Evolutionary conservation across 345 rosid genomes (phyloP).

Genomic region (Boechera retrofracta): DNA sequence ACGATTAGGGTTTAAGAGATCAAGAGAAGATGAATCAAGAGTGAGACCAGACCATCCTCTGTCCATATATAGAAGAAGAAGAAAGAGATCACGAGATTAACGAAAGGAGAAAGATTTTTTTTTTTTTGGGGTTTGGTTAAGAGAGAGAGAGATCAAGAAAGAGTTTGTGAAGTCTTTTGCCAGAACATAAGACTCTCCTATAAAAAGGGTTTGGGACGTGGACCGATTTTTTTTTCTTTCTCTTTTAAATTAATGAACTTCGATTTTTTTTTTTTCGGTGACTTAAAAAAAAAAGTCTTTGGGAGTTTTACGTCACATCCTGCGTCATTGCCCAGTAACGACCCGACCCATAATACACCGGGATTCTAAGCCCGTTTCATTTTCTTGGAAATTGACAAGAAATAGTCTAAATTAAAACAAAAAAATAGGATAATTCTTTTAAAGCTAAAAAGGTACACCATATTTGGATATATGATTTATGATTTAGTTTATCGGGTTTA

Average conservation of each 20-base stretch:
- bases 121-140: slow-evolving; percentile 19
- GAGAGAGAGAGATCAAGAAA: slow-evolving; percentile 23
- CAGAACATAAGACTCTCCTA: slow-evolving; percentile 69
- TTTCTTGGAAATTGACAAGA: slow-evolving; percentile 1
- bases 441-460: not conserved
- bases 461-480: not conserved
- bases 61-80: slow-evolving; percentile 65
- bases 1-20: slow-evolving; percentile 42
- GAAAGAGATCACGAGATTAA: slow-evolving; percentile 31
- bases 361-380: not conserved
- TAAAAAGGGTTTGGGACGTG: slow-evolving; percentile 75
- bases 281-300: not conserved
- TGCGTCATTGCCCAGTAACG: slow-evolving; percentile 58
- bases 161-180: slow-evolving; percentile 77
- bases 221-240: slow-evolving; percentile 44
- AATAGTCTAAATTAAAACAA: not conserved
- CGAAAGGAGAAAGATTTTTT: slow-evolving; percentile 10
- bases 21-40: slow-evolving; percentile 69
- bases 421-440: not conserved
- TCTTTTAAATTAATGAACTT: slow-evolving; percentile 7
- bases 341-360: slow-evolving; percentile 13
- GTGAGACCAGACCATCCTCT: slow-evolving; percentile 81
- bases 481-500: not conserved
- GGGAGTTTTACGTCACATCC: slow-evolving; percentile 54
- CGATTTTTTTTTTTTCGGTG: slow-evolving; percentile 14